A percentile compares a stretch with the other conserved stretches of the same genome.
These are phyloP conservation scores for Ilyonectria robusta DNA, from an alignment of 2,329 filamentous ascomycete species.

Conservation along the genomic window DNA sequence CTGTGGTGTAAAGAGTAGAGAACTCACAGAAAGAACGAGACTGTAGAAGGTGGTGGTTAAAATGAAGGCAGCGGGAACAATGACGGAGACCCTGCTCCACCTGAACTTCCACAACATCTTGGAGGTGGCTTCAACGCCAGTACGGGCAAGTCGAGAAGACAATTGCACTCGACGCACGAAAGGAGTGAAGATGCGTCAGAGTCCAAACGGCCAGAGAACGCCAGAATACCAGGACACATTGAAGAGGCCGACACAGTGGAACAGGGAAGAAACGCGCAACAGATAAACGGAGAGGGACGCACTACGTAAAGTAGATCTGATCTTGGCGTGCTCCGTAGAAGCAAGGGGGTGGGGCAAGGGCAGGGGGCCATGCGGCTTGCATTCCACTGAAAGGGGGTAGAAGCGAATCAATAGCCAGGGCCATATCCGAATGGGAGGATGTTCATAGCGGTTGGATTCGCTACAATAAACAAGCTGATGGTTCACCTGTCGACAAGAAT, in stretches of 20 bases:
- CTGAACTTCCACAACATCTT: slow-evolving; percentile 2
- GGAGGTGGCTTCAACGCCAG: neutral
- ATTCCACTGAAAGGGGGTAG: no score
- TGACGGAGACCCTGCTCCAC: neutral
- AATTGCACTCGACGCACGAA: neutral
- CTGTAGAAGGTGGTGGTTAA: neutral
- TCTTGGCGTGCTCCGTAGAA: no score
- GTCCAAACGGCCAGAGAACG: neutral
- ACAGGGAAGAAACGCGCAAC: neutral
- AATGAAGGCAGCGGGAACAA: neutral
- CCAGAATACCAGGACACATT: neutral
- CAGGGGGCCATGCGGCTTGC: no score
- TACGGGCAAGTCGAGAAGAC: neutral
- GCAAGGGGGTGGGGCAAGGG: no score
- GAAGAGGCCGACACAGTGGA: neutral
- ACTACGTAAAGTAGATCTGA: neutral
- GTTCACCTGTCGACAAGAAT: no score
- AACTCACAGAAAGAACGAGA: slow-evolving; percentile 15
- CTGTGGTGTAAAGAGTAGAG: neutral
- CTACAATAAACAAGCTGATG: no score
- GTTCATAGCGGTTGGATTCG: no score
- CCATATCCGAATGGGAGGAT: no score
- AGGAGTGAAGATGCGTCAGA: neutral
- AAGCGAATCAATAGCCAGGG: no score
- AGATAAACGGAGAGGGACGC: neutral